phyloP scores from a whole-genome alignment of 495 filamentous ascomycete genomes.

The Diplogelasinospora grovesii region DNA sequence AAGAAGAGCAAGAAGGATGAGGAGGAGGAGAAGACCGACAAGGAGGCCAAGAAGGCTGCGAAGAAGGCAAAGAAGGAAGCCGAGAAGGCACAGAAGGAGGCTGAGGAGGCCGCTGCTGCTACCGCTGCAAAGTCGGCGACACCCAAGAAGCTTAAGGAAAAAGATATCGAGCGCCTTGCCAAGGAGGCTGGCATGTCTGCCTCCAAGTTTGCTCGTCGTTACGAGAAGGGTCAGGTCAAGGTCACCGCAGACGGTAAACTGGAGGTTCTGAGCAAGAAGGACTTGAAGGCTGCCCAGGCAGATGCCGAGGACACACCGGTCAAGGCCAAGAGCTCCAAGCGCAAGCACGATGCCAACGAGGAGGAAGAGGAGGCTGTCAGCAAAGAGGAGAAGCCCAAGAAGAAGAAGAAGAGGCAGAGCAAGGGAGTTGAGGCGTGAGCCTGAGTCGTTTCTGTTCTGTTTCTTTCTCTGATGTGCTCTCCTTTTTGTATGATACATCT shows the following conservation, averaged over 20 bases:
- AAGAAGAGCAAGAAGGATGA: constrained; percentile 13
- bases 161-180: constrained; percentile 48
- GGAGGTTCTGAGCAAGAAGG: constrained; percentile 59
- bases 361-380: constrained; percentile 23
- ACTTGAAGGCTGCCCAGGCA: constrained; percentile 50
- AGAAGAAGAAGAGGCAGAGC: constrained; percentile 44
- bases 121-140: constrained; percentile 1
- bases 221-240: constrained; percentile 57
- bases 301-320: constrained; percentile 40
- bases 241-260: constrained; percentile 52
- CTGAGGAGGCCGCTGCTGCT: background rate
- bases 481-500: constrained; percentile 32
- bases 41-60: constrained; percentile 20
- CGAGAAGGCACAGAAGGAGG: constrained; percentile 19
- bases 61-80: constrained; percentile 32
- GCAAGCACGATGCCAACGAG: constrained; percentile 30
- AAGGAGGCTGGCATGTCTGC: constrained; percentile 56
- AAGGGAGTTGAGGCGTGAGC: constrained; percentile 24
- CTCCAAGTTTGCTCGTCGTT: constrained; percentile 58
- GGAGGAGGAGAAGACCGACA: constrained; percentile 41
- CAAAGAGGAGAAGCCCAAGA: constrained; percentile 35
- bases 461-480: constrained; percentile 15
- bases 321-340: constrained; percentile 37
- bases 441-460: constrained; percentile 3
- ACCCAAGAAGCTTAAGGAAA: constrained; percentile 39